Conservation (phyloP, 495 filamentous ascomycete species). For the Penicillium macrosclerotiorum region DNA sequence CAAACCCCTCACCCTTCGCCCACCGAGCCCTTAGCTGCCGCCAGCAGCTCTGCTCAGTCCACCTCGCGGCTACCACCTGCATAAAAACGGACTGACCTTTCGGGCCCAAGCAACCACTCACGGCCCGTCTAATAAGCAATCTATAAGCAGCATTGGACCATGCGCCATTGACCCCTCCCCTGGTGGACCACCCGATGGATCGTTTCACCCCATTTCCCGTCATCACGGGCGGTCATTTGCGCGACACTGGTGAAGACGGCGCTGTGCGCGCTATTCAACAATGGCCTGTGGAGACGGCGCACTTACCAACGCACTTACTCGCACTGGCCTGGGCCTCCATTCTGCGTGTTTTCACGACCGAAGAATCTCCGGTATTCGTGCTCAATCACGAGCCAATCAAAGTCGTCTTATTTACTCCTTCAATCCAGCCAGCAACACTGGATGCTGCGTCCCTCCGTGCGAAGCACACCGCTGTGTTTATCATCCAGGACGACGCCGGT, state of each 20-base stretch:
- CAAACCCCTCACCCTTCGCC: neutral
- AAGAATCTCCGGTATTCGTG: conserved; percentile 34
- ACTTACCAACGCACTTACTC: conserved; percentile 23
- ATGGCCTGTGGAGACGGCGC: conserved; percentile 20
- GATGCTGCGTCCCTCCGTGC: conserved; percentile 11
- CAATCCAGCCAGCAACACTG: conserved; percentile 17
- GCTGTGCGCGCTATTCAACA: conserved; percentile 13
- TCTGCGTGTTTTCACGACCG: conserved; percentile 36
- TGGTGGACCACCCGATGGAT: conserved; percentile 15
- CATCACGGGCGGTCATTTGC: neutral
- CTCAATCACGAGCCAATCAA: conserved; percentile 31
- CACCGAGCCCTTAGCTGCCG: conserved; percentile 15
- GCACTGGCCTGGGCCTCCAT: conserved; percentile 40
- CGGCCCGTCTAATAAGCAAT: conserved; percentile 20
- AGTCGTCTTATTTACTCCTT: conserved; percentile 28
- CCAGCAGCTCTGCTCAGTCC: neutral
- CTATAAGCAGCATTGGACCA: conserved; percentile 17
- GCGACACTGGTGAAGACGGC: conserved; percentile 11
- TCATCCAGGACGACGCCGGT: no score
- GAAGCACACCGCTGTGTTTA: conserved; percentile 17
- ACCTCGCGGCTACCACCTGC: conserved; percentile 19
- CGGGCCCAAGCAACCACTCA: conserved; percentile 22
- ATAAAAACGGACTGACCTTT: conserved; percentile 8
- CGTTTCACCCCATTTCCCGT: conserved; percentile 23
- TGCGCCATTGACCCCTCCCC: conserved; percentile 8